phyloP scores from a whole-genome alignment of 2,329 filamentous ascomycete genomes.

The Dothideomycetidae sp. region DNA sequence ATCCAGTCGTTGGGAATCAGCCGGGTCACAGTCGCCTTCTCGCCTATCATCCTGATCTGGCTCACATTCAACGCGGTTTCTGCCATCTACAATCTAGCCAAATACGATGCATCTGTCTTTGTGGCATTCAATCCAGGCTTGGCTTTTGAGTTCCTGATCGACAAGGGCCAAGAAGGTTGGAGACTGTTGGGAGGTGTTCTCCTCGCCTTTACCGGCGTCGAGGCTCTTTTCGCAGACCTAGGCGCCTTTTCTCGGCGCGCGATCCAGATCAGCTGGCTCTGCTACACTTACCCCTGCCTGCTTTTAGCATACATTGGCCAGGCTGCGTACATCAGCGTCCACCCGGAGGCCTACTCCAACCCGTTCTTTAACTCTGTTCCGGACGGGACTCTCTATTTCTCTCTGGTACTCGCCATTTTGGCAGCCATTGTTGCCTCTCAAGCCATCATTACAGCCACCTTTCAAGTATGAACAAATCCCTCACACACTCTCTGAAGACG shows the following conservation, averaged over 20 bases:
- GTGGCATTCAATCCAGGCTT: constrained; percentile 42
- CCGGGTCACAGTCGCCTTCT: constrained; percentile 46
- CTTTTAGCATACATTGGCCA: constrained; percentile 56
- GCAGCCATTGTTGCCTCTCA: constrained; percentile 65
- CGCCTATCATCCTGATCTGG: constrained; percentile 55
- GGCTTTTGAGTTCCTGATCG: constrained; percentile 45
- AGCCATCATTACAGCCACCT: constrained; percentile 63
- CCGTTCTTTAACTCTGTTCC: constrained; percentile 62
- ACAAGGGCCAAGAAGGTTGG: constrained; percentile 48
- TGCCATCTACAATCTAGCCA: constrained; percentile 44
- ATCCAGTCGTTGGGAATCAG: constrained; percentile 52
- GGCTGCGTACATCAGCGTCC: constrained; percentile 52
- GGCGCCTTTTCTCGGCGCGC: constrained; percentile 56
- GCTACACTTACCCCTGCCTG: constrained; percentile 45
- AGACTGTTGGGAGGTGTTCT: constrained; percentile 51
- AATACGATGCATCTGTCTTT: constrained; percentile 35
- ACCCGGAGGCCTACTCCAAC: constrained; percentile 50
- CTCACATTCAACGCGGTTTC: constrained; percentile 47
- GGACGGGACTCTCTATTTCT: constrained; percentile 52
- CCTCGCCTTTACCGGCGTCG: constrained; percentile 63
- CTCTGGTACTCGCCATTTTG: constrained; percentile 46
- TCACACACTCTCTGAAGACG: not conserved
- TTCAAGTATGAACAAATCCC: constrained; percentile 31
- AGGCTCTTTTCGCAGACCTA: constrained; percentile 64
- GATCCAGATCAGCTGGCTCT: constrained; percentile 60